Percentiles rank a stretch among this genome's conserved stretches.
Evolutionary conservation across 208 protist genomes (phyloP).

Genomic region (Perkinsela sp.): DNA sequence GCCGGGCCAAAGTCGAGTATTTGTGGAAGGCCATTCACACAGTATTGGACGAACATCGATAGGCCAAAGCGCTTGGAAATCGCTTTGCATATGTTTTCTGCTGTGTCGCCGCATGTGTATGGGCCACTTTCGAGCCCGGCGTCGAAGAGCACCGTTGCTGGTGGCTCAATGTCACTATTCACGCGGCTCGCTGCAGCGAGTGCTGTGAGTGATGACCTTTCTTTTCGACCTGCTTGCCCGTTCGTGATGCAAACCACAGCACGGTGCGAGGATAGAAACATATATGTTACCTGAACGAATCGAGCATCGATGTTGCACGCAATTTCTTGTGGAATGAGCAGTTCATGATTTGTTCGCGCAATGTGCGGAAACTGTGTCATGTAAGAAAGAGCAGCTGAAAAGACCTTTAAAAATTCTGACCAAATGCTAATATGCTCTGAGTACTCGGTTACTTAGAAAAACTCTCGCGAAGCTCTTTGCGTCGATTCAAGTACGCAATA

Average conservation of each 20-base stretch:
- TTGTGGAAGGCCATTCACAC: background rate
- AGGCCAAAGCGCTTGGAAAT: background rate
- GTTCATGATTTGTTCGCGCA: too few species aligned
- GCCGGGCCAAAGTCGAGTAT: background rate
- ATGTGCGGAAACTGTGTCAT: too few species aligned
- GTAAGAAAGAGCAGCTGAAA: too few species aligned
- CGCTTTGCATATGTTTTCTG: background rate
- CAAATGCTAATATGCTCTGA: too few species aligned
- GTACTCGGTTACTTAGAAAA: too few species aligned
- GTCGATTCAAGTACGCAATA: background rate
- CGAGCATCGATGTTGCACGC: too few species aligned
- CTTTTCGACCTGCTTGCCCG: background rate
- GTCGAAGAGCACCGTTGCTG: too few species aligned
- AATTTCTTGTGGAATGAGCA: too few species aligned
- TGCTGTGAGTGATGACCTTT: too few species aligned
- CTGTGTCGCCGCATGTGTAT: background rate
- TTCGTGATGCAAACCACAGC: background rate
- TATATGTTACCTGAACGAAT: background rate
- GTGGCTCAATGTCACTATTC: too few species aligned
- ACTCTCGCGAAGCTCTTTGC: background rate
- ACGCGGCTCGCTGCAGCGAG: too few species aligned
- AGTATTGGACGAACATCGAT: background rate
- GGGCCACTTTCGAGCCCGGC: background rate
- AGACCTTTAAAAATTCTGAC: too few species aligned
- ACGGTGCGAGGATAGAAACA: background rate